Base-by-base conservation (phyloP, 129 eudicot genomes). In the Ambrosia artemisiifolia region DNA sequence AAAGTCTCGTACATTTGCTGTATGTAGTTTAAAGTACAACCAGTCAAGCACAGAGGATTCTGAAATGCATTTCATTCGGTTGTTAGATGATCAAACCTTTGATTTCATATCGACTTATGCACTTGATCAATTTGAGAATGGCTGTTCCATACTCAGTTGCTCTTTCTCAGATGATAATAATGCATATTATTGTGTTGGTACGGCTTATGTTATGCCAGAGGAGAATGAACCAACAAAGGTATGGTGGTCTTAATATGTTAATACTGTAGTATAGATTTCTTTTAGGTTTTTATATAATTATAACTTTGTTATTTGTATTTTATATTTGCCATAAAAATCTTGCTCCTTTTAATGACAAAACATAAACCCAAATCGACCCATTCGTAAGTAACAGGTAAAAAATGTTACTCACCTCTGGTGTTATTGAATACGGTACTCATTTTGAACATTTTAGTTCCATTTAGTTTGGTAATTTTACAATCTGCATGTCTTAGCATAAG, bases 211-310 rank as follows among this genome's bases (percentile, higher is more conserved):
- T 57, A 80, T 89, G 84, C 91, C 96, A 28, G 98, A 89, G 79
- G 98, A 92, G 78, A 92, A 83, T 47, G 98, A 92, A 70, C 98
- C 98, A 51, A 78, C 95, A 67, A 92, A 92, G 98, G 98, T 92
- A 71, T 56, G 16, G 20, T 70, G 5, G 30, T 42, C 17, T 32
- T 34, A 20, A 30, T 48, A 35, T 47, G 53, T 4, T 14, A 11
- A 47, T 47, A 47, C n/a, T 12, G 28, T 47, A 4, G n/a, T 47
- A 12, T 3, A 47, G n/a, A 47, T 13, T 14, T 47, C 12, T 47
- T 47, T 47, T 7, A 24, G 28, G 28, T 24, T 24, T 24, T 24
- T 24, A 24, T 24, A 24, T 24, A 24, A 24, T 24, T 24, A 24
- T 24, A 24, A 24, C 28, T 24, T 24, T 24, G 28, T 24, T n/a